Conservation (phyloP, 192 early-diverging fungal genomes). For the Backusella tuberculispora region DNA sequence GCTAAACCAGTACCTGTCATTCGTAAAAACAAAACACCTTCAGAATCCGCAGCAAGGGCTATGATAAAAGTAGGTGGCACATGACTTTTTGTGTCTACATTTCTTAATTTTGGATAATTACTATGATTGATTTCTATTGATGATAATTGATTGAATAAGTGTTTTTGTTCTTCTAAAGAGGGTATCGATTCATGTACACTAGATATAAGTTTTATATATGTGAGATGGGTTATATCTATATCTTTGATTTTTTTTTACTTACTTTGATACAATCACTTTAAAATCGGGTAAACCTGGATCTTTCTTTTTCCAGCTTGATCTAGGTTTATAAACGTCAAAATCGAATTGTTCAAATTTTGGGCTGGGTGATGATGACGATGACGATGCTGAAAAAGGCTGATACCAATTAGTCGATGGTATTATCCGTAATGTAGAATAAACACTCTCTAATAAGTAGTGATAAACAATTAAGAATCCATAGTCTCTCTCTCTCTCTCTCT, state of each 20-base stretch:
- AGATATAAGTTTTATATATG: not conserved
- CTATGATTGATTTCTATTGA: not conserved
- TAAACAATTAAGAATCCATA: too few relatives aligned
- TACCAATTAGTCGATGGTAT: conserved; percentile 28
- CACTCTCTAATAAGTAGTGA: conserved; percentile 1
- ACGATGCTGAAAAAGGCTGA: not conserved
- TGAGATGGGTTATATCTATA: not conserved
- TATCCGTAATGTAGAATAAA: conserved; percentile 24
- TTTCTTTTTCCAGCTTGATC: conserved; percentile 47
- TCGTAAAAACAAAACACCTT: conserved; percentile 29
- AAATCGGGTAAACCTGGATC: conserved; percentile 52
- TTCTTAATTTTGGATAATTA: not conserved
- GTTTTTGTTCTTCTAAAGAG: not conserved
- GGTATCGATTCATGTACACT: conserved; percentile 17
- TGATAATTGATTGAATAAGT: not conserved
- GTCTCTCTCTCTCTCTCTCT: not conserved
- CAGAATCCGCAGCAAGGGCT: conserved; percentile 27
- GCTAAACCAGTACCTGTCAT: conserved; percentile 29
- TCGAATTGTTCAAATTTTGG: conserved; percentile 22
- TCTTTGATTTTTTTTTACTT: not conserved
- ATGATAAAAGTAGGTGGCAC: conserved; percentile 20
- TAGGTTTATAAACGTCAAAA: conserved; percentile 52
- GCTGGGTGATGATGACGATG: not conserved
- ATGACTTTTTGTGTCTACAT: not conserved
- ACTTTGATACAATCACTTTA: conserved; percentile 47